Base-by-base conservation (phyloP, 2,329 filamentous ascomycete genomes). In the Neonectria faginata region DNA sequence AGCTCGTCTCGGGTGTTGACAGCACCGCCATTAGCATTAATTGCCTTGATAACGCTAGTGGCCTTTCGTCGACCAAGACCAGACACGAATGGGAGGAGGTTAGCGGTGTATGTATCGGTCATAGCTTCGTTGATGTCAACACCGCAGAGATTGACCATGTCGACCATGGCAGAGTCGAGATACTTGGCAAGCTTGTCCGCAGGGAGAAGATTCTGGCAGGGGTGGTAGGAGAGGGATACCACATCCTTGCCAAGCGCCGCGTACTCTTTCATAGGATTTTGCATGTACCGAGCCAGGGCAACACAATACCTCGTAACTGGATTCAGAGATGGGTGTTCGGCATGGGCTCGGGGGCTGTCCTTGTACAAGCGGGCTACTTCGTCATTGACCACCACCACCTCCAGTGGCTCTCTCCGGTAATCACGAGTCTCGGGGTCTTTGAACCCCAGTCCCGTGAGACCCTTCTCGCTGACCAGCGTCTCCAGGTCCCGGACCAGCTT, bases 281-380 rank as follows among this genome's bases (percentile, higher is more conserved):
- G 96, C 79, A 99, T 86, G 78, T 98, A 99, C 66, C 91, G 91
- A 20, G 92, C 95, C 42, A 99, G 82, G 29, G 90, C 94, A 69
- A 97, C 89, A 77, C 94, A 97, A 80, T 99, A 99, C 73, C 93
- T 88, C 1, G 91, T 92, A 56, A 97, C 84, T 7, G 93, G 88
- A 57, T 89, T 87, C 31, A 97, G 85, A 12, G 90, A 90, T 6
- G 96, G 94, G 75, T 97, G 93, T 67, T 98, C 95, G 11, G 87
- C 82, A 53, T 87, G 84, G 11, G 92, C 94, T 45, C 94, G 89
- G 14, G 90, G 88, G 76, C 94, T 97, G 73, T 94, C 93, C 79
- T 97, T 94, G 82, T 97, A 99, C 4, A 98, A 86, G 48, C 96
- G 89, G n/a, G 96, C 96, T 54, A 97, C 94, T 80, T 99, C 96